Evolutionary conservation across 129 eudicot species (phyloP).

Genomic region (Artemisia argyi): DNA sequence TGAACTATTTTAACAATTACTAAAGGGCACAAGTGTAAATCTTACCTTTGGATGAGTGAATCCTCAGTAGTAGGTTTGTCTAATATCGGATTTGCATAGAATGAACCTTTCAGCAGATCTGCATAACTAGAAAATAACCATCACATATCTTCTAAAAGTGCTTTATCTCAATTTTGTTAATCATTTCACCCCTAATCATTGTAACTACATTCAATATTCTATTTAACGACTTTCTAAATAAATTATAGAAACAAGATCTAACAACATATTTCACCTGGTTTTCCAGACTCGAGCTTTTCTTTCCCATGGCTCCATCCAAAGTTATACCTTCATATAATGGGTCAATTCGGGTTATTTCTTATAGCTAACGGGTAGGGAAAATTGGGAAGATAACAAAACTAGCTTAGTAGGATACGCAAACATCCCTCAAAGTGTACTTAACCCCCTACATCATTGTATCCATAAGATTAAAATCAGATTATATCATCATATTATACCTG

Average conservation of each 20-base stretch:
- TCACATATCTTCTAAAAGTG: not conserved
- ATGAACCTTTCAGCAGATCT: slow-evolving; percentile 93
- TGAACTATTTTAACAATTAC: not conserved
- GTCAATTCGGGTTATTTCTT: not conserved
- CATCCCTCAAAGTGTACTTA: not conserved
- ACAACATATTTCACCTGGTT: slow-evolving; percentile 56
- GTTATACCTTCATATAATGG: slow-evolving; percentile 59
- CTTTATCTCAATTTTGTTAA: not conserved
- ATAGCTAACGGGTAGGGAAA: not conserved
- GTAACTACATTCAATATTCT: not conserved
- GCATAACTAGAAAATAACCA: slow-evolving; percentile 28
- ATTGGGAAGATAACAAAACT: not conserved
- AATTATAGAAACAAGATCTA: slow-evolving; percentile 1
- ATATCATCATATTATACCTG: slow-evolving; percentile 41
- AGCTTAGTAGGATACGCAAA: not conserved
- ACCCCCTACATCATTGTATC: no score
- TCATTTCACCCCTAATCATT: not conserved
- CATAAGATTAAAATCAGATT: not conserved
- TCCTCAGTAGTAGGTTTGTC: slow-evolving; percentile 71
- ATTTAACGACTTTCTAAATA: not conserved
- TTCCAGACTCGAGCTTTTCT: slow-evolving; percentile 96
- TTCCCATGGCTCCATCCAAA: slow-evolving; percentile 99
- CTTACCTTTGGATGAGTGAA: slow-evolving; percentile 59
- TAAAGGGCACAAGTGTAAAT: slow-evolving; percentile 7
- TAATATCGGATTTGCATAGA: slow-evolving; percentile 86